A percentile compares a stretch with the other conserved stretches of the same genome.
These are phyloP conservation scores for Amylocystis lapponica DNA, from an alignment of 768 basidiomycete genomes.

Conservation along the genomic window DNA sequence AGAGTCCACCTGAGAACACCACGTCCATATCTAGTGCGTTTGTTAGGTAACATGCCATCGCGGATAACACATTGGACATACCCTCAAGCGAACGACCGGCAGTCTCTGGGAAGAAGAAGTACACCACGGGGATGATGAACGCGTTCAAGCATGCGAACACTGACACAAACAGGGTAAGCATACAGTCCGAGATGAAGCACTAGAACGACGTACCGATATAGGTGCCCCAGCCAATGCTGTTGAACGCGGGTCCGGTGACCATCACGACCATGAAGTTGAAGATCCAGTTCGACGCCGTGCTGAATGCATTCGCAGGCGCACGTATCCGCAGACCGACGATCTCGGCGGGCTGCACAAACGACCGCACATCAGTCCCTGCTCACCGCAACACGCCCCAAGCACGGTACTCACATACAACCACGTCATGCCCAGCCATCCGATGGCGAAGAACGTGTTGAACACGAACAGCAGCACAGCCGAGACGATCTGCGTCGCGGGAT, in stretches of 20 bases:
- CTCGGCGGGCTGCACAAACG: conserved; percentile 47
- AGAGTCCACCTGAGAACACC: too few relatives aligned
- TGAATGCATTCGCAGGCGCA: conserved; percentile 59
- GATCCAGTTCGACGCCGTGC: conserved; percentile 47
- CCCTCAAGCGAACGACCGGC: conserved; percentile 54
- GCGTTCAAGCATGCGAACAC: conserved; percentile 55
- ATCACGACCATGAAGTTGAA: conserved; percentile 59
- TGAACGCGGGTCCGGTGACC: conserved; percentile 56
- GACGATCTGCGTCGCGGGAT: conserved; percentile 40
- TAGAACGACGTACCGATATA: conserved; percentile 41
- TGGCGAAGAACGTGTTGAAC: conserved; percentile 68
- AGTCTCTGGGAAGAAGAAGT: conserved; percentile 59
- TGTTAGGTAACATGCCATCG: neutral
- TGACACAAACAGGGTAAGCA: conserved; percentile 9
- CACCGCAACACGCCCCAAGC: too few relatives aligned
- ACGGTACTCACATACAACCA: conserved; percentile 53
- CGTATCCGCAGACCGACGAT: conserved; percentile 57
- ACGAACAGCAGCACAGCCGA: conserved; percentile 56
- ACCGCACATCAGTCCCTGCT: neutral
- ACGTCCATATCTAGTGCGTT: conserved; percentile 28
- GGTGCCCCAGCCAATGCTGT: conserved; percentile 52
- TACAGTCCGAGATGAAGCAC: neutral
- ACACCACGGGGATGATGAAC: conserved; percentile 50
- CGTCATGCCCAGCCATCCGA: conserved; percentile 68
- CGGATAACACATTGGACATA: too few relatives aligned